Conservation (phyloP, 2,329 filamentous ascomycete species). For the Epichloe amarillans region DNA sequence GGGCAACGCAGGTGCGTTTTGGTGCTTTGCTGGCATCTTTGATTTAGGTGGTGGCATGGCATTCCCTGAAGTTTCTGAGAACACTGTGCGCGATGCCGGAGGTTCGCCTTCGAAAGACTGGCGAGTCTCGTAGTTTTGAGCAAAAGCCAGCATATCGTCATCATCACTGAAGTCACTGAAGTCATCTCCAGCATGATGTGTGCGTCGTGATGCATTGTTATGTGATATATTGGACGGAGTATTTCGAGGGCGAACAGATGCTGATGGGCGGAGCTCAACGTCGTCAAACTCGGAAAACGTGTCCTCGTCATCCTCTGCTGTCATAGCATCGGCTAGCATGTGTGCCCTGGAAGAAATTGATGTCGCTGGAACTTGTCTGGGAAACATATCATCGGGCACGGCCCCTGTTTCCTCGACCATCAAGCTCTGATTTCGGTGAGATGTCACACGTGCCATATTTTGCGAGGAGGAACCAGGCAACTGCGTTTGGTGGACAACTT, state of each 20-base stretch:
- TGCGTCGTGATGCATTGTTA: not conserved
- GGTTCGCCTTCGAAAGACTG: slow-evolving; percentile 17
- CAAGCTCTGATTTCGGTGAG: slow-evolving; percentile 9
- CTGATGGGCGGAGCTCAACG: slow-evolving; percentile 9
- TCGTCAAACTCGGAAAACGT: slow-evolving; percentile 19
- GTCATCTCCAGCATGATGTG: slow-evolving; percentile 17
- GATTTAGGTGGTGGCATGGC: slow-evolving; percentile 18
- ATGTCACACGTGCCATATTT: slow-evolving; percentile 8
- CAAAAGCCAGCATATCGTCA: slow-evolving; percentile 38
- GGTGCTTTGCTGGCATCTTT: slow-evolving; percentile 20
- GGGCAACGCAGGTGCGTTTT: slow-evolving; percentile 12
- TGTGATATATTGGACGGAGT: not conserved
- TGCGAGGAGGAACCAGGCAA: slow-evolving; percentile 18
- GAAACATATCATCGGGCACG: slow-evolving; percentile 12
- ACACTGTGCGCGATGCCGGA: slow-evolving; percentile 21
- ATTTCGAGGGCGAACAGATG: not conserved
- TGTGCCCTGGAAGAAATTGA: slow-evolving; percentile 2
- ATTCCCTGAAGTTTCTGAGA: slow-evolving; percentile 39
- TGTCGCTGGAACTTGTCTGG: slow-evolving; percentile 10
- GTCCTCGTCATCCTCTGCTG: slow-evolving; percentile 12
- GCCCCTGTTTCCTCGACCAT: slow-evolving; percentile 14
- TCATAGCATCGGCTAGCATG: not conserved
- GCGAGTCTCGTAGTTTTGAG: slow-evolving; percentile 34
- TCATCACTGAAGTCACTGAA: slow-evolving; percentile 38
- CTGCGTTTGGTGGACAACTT: slow-evolving; percentile 41